phyloP scores from a whole-genome alignment of 305 asterid species.

The Stenogyne calaminthoides region DNA sequence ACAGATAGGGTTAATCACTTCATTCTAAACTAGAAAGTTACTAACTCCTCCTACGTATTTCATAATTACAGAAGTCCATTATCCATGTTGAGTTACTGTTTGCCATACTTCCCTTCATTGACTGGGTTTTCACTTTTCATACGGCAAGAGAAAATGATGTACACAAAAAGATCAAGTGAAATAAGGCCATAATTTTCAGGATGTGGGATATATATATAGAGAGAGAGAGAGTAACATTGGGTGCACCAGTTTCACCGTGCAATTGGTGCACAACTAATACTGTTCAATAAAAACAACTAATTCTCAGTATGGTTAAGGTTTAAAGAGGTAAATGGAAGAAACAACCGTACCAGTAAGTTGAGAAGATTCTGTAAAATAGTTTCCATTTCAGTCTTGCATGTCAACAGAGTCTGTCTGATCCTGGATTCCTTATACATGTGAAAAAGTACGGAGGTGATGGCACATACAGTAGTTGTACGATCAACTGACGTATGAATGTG shows the following conservation, averaged over 20 bases:
- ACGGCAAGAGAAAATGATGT: neutral
- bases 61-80: neutral
- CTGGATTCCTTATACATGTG: constrained; percentile 59
- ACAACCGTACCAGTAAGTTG: constrained; percentile 51
- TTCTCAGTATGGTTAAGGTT: neutral
- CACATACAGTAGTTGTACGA: constrained; percentile 40
- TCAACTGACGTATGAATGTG: constrained; percentile 30
- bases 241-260: too few species aligned
- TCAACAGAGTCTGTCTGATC: constrained; percentile 47
- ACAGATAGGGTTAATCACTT: neutral
- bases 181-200: neutral
- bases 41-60: neutral
- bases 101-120: neutral
- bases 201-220: too few species aligned
- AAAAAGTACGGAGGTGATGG: constrained; percentile 48
- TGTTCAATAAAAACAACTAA: too few species aligned
- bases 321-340: constrained; percentile 13
- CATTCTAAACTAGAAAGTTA: neutral
- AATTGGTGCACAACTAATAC: too few species aligned
- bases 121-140: neutral
- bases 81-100: neutral
- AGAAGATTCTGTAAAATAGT: constrained; percentile 42
- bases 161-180: neutral
- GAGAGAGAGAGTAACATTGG: too few species aligned
- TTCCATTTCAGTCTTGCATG: constrained; percentile 48